Base-by-base conservation (phyloP, 495 filamentous ascomycete genomes). In the Xylaria acuta region DNA sequence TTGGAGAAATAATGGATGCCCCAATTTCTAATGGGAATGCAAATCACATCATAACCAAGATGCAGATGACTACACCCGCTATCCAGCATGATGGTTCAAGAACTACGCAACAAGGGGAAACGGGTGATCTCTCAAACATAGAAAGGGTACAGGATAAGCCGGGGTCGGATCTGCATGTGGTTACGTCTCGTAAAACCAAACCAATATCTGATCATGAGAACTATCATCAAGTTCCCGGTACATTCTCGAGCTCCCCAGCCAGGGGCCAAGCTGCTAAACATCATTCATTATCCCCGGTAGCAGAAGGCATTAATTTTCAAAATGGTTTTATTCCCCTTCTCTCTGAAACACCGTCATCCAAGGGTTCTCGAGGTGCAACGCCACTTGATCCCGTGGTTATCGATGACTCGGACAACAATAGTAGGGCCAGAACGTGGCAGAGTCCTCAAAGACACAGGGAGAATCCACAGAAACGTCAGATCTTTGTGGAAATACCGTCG, bases 161-260 rank as follows among this genome's bases (percentile, higher is more conserved):
- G 16, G 32, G 34, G 30, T 16, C 20, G 5, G 34, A 54, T 65
- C 49, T 30, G 5, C 9, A 9, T 1, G 30, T 58, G 49, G 25
- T 38, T 49, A 1, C 27, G 49, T 66, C 62, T 43, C 36, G 34
- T 27, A 58, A 54, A 34, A 36, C 38, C 22, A 22, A 68, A 9
- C 22, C 27, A 18, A 7, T 5, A 30, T 51, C 45, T 18, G 6
- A 32, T 12, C 27, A 60, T 4, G 40, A 67, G 9, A 36, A 0
- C 5, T 12, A 47, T 60, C 58, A 38, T 7, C 65, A 51, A 2
- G 64, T 72, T 30, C 62, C 73, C 18, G 63, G 73, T 32, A 72
- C 71, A 54, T 73, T 59, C 43, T 74, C 75, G 58, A 63, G 38
- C 49, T 76, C 75, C 25, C 75, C 75, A 16, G 58, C 34, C 4